A percentile compares a stretch with the other conserved stretches of the same genome.
Conservation (phyloP, 164 flowering plant species). For the Platanus orientalis region DNA sequence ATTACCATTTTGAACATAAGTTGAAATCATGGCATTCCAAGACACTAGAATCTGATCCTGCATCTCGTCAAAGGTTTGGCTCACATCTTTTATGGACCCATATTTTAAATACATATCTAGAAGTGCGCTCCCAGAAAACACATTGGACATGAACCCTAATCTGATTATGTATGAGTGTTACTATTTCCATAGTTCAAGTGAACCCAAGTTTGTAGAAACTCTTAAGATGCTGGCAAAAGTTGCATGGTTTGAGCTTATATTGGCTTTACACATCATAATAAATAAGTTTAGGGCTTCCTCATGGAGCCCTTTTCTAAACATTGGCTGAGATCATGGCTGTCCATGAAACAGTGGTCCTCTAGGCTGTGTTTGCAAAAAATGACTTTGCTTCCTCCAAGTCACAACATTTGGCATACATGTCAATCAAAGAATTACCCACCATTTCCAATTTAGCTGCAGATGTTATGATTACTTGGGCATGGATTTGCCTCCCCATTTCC, state of each 20-base stretch:
- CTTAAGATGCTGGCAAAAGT: neutral
- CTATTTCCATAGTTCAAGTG: neutral
- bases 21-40: neutral
- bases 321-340: no score
- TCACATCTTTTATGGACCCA: neutral
- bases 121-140: neutral
- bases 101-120: neutral
- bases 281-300: neutral
- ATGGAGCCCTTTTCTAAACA: neutral
- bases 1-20: neutral
- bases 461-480: no score
- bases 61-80: neutral
- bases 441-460: no score
- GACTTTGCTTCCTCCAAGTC: no score
- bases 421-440: slow-evolving; percentile 18
- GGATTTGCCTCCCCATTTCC: no score
- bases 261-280: neutral
- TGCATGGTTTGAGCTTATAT: no score
- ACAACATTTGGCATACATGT: slow-evolving; percentile 52
- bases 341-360: no score
- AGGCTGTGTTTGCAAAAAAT: no score
- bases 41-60: neutral
- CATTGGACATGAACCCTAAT: neutral
- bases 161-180: neutral
- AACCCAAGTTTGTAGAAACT: neutral